These are phyloP conservation scores for Dactylellina parvicollis DNA, from an alignment of 2,329 filamentous ascomycete species.

Conservation along the genomic window DNA sequence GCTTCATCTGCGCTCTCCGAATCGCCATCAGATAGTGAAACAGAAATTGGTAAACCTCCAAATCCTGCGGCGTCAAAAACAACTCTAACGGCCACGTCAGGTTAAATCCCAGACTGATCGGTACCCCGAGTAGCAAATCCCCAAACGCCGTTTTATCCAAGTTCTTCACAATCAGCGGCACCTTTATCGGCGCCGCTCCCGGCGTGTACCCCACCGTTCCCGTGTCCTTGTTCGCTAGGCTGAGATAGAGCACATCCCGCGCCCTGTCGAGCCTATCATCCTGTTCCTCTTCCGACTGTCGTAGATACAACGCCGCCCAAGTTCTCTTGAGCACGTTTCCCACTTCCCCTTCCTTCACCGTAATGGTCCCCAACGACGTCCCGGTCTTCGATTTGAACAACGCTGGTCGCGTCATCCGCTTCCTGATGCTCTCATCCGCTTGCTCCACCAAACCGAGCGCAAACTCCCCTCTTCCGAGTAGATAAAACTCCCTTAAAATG, in stretches of 20 bases:
- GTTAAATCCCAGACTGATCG: slow-evolving; percentile 75
- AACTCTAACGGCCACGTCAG: slow-evolving; percentile 84
- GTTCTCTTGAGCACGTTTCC: slow-evolving; percentile 78
- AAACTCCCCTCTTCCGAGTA: slow-evolving; percentile 89
- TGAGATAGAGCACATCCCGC: slow-evolving; percentile 77
- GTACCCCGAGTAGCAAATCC: slow-evolving; percentile 82
- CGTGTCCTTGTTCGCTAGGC: slow-evolving; percentile 65
- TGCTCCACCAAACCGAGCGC: slow-evolving; percentile 85
- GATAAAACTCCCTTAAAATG: slow-evolving; percentile 84
- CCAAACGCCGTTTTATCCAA: slow-evolving; percentile 69
- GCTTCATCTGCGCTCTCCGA: slow-evolving; percentile 82
- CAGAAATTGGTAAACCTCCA: slow-evolving; percentile 82
- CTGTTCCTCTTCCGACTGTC: slow-evolving; percentile 77
- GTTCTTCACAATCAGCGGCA: slow-evolving; percentile 61
- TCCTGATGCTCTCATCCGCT: slow-evolving; percentile 81
- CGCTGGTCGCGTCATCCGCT: slow-evolving; percentile 72
- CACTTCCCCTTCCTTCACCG: slow-evolving; percentile 86
- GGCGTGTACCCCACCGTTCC: slow-evolving; percentile 55
- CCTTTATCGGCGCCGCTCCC: slow-evolving; percentile 41
- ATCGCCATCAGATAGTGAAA: slow-evolving; percentile 88
- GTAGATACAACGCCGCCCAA: slow-evolving; percentile 80
- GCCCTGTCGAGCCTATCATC: slow-evolving; percentile 83
- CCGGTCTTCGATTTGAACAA: slow-evolving; percentile 68
- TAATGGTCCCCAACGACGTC: slow-evolving; percentile 59
- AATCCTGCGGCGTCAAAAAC: slow-evolving; percentile 79